A percentile compares a stretch with the other conserved stretches of the same genome.
phyloP scores from a whole-genome alignment of 345 rosid genomes.

The Theobroma cacao region DNA sequence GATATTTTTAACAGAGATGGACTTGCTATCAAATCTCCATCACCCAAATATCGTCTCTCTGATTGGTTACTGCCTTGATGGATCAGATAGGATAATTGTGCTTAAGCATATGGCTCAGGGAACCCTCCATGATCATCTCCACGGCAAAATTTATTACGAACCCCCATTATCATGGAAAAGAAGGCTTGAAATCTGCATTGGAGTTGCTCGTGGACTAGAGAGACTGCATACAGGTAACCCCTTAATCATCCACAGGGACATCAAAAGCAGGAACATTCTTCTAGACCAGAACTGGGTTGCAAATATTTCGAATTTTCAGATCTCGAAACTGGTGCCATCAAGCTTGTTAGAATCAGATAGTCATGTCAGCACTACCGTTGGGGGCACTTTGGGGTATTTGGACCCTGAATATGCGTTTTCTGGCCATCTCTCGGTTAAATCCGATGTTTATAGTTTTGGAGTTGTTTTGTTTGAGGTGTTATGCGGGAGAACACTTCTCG shows the following conservation, averaged over 20 bases:
- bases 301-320: conserved; percentile 33
- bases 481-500: conserved; percentile 25
- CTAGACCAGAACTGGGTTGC: conserved; percentile 33
- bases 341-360: conserved; percentile 37
- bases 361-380: conserved; percentile 26
- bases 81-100: not conserved
- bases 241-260: conserved; percentile 30
- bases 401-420: conserved; percentile 32
- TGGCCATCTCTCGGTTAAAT: conserved; percentile 28
- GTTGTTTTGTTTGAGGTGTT: conserved; percentile 37
- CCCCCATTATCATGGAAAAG: conserved; percentile 35
- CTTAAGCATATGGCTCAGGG: conserved; percentile 37
- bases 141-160: conserved; percentile 22
- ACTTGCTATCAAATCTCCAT: not conserved
- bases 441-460: conserved; percentile 41
- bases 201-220: conserved; percentile 39
- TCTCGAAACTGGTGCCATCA: conserved; percentile 31
- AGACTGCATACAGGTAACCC: conserved; percentile 32
- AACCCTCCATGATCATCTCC: conserved; percentile 18
- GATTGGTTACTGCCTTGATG: not conserved
- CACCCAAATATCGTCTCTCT: not conserved
- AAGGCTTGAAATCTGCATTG: conserved; percentile 37
- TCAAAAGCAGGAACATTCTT: conserved; percentile 34
- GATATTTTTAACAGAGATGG: not conserved
- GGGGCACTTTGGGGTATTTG: conserved; percentile 30